phyloP scores from a whole-genome alignment of 2,329 filamentous ascomycete species.

The Parastagonospora nodorum region DNA sequence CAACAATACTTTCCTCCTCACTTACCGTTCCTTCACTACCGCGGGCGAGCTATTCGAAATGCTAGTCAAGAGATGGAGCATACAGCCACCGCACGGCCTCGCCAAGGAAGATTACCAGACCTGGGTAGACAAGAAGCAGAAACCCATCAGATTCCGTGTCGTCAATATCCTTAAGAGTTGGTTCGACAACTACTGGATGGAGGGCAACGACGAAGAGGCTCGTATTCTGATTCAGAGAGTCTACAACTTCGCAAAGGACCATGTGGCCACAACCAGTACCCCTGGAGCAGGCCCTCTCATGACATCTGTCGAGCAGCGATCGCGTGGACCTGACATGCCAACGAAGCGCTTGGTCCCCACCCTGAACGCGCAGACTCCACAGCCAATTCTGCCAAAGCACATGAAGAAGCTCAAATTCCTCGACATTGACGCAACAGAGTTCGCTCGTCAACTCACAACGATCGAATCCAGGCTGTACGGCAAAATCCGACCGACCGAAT shows the following conservation, averaged over 20 bases:
- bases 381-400: slow-evolving; percentile 94
- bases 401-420: slow-evolving; percentile 99
- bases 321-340: slow-evolving; percentile 85
- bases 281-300: slow-evolving; percentile 85
- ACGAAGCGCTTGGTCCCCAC: slow-evolving; percentile 87
- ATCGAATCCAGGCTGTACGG: slow-evolving; percentile 94
- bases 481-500: slow-evolving; percentile 95
- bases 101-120: slow-evolving; percentile 75
- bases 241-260: slow-evolving; percentile 87
- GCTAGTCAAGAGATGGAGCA: slow-evolving; percentile 86
- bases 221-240: slow-evolving; percentile 86
- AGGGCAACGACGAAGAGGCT: slow-evolving; percentile 82
- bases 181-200: slow-evolving; percentile 99
- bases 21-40: slow-evolving; percentile 92
- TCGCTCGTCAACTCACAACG: slow-evolving; percentile 95
- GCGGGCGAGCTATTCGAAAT: slow-evolving; percentile 91
- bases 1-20: slow-evolving; percentile 97
- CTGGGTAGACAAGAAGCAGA: slow-evolving; percentile 95
- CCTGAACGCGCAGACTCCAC: slow-evolving; percentile 77
- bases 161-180: slow-evolving; percentile 98
- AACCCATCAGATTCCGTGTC: slow-evolving; percentile 91
- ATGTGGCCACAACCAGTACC: slow-evolving; percentile 90
- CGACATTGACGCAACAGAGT: slow-evolving; percentile 94
- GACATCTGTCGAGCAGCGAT: slow-evolving; percentile 83
- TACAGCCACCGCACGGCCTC: slow-evolving; percentile 87